These are phyloP conservation scores for Leucogyrophana mollusca DNA, from an alignment of 768 basidiomycete species.

Conservation along the genomic window DNA sequence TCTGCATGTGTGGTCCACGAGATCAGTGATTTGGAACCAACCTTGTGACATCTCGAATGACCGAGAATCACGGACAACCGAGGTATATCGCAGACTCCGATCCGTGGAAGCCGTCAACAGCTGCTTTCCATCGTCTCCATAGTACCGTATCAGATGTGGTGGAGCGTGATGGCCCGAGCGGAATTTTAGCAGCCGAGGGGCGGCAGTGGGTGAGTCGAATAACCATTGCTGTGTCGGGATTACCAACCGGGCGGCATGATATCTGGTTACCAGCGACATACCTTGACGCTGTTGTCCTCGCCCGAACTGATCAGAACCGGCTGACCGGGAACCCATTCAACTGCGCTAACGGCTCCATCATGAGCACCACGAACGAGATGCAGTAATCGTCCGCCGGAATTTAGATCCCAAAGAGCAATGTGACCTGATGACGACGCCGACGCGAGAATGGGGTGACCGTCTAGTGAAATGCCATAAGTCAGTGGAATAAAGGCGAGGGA, in stretches of 20 bases:
- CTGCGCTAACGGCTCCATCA: slow-evolving; percentile 74
- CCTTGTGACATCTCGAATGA: slow-evolving; percentile 96
- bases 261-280: slow-evolving; percentile 27
- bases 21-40: slow-evolving; percentile 20
- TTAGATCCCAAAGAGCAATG: slow-evolving; percentile 92
- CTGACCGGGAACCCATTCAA: slow-evolving; percentile 94
- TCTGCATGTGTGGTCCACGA: slow-evolving; percentile 3
- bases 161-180: slow-evolving; percentile 91
- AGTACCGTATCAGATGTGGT: slow-evolving; percentile 90
- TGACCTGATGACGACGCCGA: slow-evolving; percentile 86
- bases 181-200: slow-evolving; percentile 87
- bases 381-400: slow-evolving; percentile 74
- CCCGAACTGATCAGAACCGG: slow-evolving; percentile 87
- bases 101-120: slow-evolving; percentile 88
- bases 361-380: slow-evolving; percentile 90
- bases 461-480: slow-evolving; percentile 35
- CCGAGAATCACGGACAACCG: slow-evolving; percentile 91
- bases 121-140: slow-evolving; percentile 96
- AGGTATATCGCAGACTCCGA: slow-evolving; percentile 84
- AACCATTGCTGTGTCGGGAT: slow-evolving; percentile 82
- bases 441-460: slow-evolving; percentile 86
- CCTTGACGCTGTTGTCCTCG: slow-evolving; percentile 95
- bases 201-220: slow-evolving; percentile 85
- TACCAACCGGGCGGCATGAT: slow-evolving; percentile 4
- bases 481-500: neutral